Conservation (phyloP, 2,329 filamentous ascomycete genomes). For the Bipolaris bicolor region DNA sequence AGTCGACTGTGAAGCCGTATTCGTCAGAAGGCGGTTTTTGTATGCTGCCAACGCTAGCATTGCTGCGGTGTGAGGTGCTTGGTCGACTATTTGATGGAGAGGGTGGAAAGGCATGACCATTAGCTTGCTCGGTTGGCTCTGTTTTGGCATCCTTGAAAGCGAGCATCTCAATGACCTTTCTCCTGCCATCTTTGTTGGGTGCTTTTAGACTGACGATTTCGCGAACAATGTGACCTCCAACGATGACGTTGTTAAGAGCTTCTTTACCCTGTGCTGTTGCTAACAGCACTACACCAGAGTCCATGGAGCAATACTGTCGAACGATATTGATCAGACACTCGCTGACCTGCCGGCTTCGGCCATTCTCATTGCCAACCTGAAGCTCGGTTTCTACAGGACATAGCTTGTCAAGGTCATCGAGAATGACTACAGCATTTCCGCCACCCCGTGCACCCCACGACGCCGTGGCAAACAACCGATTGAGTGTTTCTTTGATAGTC, state of each 20-base stretch:
- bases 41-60: constrained; percentile 48
- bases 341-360: constrained; percentile 87
- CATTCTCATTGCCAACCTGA: constrained; percentile 91
- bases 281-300: constrained; percentile 82
- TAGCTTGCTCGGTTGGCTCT: constrained; percentile 22
- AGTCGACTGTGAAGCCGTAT: constrained; percentile 72
- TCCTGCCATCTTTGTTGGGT: constrained; percentile 87
- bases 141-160: constrained; percentile 56
- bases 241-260: constrained; percentile 84
- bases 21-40: constrained; percentile 39
- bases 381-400: constrained; percentile 94
- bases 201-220: constrained; percentile 91
- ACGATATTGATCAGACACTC: constrained; percentile 85
- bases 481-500: constrained; percentile 87
- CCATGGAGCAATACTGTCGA: constrained; percentile 79
- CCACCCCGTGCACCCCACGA: constrained; percentile 90
- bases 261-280: constrained; percentile 95
- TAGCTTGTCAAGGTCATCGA: constrained; percentile 92
- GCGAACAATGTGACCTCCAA: constrained; percentile 88
- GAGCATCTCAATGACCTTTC: constrained; percentile 82
- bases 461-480: constrained; percentile 82
- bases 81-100: constrained; percentile 59
- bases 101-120: constrained; percentile 42
- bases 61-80: constrained; percentile 51
- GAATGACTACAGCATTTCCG: constrained; percentile 80